Evolutionary conservation across 2,329 filamentous ascomycete species (phyloP).

Genomic region (Penicillium sp.): DNA sequence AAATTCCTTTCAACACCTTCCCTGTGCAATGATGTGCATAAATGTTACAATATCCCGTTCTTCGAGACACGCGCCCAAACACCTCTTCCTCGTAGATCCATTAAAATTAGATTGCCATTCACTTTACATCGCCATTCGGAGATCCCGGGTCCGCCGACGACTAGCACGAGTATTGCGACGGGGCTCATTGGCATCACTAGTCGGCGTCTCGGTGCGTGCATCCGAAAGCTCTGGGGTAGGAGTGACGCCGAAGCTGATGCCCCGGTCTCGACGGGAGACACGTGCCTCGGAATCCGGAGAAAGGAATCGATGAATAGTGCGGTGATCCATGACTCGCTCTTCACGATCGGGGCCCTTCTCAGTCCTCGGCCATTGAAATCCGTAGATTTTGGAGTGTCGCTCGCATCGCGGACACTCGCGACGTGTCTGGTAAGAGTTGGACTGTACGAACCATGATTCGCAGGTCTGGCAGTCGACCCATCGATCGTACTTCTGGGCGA

Average conservation of each 20-base stretch:
- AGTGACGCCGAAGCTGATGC: slow-evolving; percentile 44
- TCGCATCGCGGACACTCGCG: slow-evolving; percentile 91
- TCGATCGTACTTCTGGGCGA: slow-evolving; percentile 75
- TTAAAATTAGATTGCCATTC: slow-evolving; percentile 6
- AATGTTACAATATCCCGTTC: slow-evolving; percentile 19
- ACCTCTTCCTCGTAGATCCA: slow-evolving; percentile 15
- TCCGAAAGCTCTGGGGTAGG: slow-evolving; percentile 49
- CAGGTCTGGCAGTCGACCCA: slow-evolving; percentile 94
- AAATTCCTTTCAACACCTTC: slow-evolving; percentile 19
- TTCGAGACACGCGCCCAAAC: slow-evolving; percentile 11
- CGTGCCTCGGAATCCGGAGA: slow-evolving; percentile 69
- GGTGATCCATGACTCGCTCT: slow-evolving; percentile 76
- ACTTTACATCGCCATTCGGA: slow-evolving; percentile 46
- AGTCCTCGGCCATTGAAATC: slow-evolving; percentile 95
- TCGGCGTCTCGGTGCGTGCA: slow-evolving; percentile 46
- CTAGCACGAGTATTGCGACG: slow-evolving; percentile 45
- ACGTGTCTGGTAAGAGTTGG: slow-evolving; percentile 84
- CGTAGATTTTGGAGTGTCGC: slow-evolving; percentile 93
- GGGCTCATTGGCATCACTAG: slow-evolving; percentile 44
- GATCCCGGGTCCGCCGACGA: slow-evolving; percentile 40
- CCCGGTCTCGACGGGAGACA: slow-evolving; percentile 45
- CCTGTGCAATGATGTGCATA: slow-evolving; percentile 24
- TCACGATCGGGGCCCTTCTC: slow-evolving; percentile 79
- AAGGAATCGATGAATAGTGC: slow-evolving; percentile 85
- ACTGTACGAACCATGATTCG: slow-evolving; percentile 80